Evolutionary conservation across 2,329 filamentous ascomycete genomes (phyloP), one percentile per base, ranked within the genome.

Genomic region (Pseudocercospora vitis): DNA sequence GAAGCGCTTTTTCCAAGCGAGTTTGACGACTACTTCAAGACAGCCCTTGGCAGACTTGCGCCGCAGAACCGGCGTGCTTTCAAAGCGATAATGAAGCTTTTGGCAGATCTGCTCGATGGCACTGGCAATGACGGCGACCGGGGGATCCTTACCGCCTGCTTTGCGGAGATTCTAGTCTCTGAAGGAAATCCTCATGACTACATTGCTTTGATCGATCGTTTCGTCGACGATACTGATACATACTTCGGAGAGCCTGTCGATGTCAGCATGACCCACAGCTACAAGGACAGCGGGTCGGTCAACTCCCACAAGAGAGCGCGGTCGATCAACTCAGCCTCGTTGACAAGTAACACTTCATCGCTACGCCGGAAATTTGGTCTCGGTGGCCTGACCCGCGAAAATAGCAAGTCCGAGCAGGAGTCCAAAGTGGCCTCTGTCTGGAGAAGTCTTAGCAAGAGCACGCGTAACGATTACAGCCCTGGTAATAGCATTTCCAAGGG

Each of bases 121-220:
- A 96, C 91, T 61, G 86, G 86, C 47, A 96, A 95, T 64, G 92
- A 96, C 67, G 88, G 90, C 26, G 92, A 96, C 68, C 82, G 91
- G 44, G 92, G 92, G 45, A 88, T 89, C 18, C 74, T 97, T 63
- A 96, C 91, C 0, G 83, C 89, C 39, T 88, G 90, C 1, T 96
- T 97, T 74, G 86, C 91, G 0, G 91, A 96, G 68, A 78, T 96
- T 47, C 76, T 97, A 5, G 87, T 94, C 2, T 81, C 85, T 3
- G 86, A 91, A 53, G 87, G 86, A 5, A 84, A 86, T 56, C 84
- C 91, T 1, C 85, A 89, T 55, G 82, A 91, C 58, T 94, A 92
- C 68, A 91, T 96, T 62, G 94, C 92, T 51, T 76, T 96, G 11
- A 78, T 96, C 40, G 91, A 96, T 72, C 84, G 89, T 16, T 80